Evolutionary conservation across 345 rosid species (phyloP).

Genomic region (Viola odorata): DNA sequence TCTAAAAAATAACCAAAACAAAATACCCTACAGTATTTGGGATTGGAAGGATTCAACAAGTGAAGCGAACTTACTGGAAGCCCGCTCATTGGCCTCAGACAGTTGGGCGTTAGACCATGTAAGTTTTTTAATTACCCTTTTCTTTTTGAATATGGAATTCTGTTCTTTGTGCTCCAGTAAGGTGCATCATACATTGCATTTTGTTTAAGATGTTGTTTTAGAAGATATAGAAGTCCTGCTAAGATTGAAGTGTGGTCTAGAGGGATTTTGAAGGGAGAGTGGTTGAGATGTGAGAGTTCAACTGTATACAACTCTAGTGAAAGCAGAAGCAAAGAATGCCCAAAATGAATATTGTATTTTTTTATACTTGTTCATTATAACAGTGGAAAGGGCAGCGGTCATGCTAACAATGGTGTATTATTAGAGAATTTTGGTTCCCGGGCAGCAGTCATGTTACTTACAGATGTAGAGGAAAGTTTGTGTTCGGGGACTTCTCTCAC

Average conservation of each 20-base stretch:
- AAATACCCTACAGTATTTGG: slow-evolving; percentile 50
- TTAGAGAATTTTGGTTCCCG: no score
- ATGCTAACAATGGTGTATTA: no score
- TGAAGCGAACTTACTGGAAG: slow-evolving; percentile 58
- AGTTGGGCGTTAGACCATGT: slow-evolving; percentile 70
- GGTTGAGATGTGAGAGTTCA: neutral
- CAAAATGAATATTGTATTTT: no score
- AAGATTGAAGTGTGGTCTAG: neutral
- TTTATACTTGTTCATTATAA: no score
- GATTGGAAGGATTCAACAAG: slow-evolving; percentile 64
- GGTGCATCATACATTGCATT: neutral
- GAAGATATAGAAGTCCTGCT: neutral
- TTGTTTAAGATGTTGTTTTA: neutral
- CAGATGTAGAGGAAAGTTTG: no score
- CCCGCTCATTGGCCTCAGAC: slow-evolving; percentile 74
- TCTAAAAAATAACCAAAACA: no score
- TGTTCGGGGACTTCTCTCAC: no score
- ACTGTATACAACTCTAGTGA: no score
- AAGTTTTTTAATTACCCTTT: slow-evolving; percentile 7
- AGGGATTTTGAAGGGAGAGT: no score
- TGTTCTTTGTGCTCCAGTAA: neutral
- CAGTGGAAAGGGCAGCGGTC: no score
- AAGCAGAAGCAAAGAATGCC: no score
- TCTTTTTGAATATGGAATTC: neutral
- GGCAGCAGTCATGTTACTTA: no score